Base-by-base conservation (phyloP, 225 moss, liverwort and hornwort species). In the Thuidium tamariscinum region DNA sequence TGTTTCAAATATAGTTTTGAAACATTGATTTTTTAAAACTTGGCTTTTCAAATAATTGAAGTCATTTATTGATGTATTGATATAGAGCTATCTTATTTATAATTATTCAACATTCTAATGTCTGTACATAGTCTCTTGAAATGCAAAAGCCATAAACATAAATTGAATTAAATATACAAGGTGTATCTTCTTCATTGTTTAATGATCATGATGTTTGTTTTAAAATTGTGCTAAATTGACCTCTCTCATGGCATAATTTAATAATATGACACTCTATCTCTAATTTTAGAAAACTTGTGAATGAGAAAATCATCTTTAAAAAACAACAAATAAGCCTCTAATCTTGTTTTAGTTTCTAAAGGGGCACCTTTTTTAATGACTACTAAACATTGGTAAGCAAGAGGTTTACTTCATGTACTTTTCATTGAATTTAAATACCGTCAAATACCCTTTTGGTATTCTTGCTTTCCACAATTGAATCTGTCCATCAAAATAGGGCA, bases 401-500 rank as follows among this genome's bases (percentile, higher is more conserved):
- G 16, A 16, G 32, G 7, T 32, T 16, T 32, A 63, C 16, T 32
- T 63, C 16, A 16, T 63, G 8, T 32, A 32, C 16, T 32, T 32
- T 63, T 63, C 63, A 63, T 17, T 63, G 16, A 62, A 62, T 62
- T 62, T 16, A 32, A 63, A 63, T 32, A 63, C 15, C 3, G 7
- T 32, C 9, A 26, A 70, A 44, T 46, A 30, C 4, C 46, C 10
- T 30, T 74, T 51, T 34, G 9, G 3, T 52, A 23, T 22, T 21
- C n/a, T 52, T 75, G n/a, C 32, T 52, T 52, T 5, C 2, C 3
- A 23, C 52, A n/a, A 14, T 23, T 0, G 0, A n/a, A 52, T n/a
- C 9, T 0, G 0, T 34, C 14, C 3, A 52, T 9, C 23, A 75
- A 52, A 75, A 51, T n/a, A 23, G 14, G 23, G 23, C 5, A n/a